Conservation (phyloP, 208 protist species). For the Eutreptiella sp. region DNA sequence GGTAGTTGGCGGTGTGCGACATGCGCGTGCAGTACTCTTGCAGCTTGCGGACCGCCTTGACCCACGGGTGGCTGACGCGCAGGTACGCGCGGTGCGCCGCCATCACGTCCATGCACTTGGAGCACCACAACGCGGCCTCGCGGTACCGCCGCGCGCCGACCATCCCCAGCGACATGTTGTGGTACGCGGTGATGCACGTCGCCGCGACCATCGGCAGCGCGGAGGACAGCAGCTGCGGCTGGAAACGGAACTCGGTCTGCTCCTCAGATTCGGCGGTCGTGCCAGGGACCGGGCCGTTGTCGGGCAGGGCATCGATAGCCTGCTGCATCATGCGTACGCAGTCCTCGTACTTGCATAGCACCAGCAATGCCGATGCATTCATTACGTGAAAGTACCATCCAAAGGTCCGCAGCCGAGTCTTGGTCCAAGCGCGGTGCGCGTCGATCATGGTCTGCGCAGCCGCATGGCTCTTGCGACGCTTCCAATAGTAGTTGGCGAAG, state of each 20-base stretch:
- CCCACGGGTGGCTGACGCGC: slow-evolving; percentile 8
- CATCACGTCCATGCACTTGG: slow-evolving; percentile 1
- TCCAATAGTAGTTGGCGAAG: slow-evolving; percentile 15
- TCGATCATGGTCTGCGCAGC: background rate
- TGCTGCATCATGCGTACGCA: too few relatives aligned
- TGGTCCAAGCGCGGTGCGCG: slow-evolving; percentile 7
- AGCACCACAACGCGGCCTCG: slow-evolving; percentile 18
- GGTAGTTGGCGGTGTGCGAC: background rate
- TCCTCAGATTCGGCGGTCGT: too few relatives aligned
- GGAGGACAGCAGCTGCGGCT: too few relatives aligned
- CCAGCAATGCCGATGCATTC: too few relatives aligned
- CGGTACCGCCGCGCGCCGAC: slow-evolving; percentile 22
- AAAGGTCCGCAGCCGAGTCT: too few relatives aligned
- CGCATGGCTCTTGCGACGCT: slow-evolving; percentile 10
- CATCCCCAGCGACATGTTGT: slow-evolving; percentile 15
- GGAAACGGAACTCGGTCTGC: too few relatives aligned
- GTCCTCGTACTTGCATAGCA: too few relatives aligned
- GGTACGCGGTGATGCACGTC: too few relatives aligned
- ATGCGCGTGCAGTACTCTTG: background rate
- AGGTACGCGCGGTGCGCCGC: background rate
- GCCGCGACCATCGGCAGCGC: too few relatives aligned
- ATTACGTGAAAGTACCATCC: too few relatives aligned
- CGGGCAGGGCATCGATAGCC: too few relatives aligned
- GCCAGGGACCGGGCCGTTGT: too few relatives aligned
- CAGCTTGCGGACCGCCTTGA: background rate